Evolutionary conservation across 2,329 filamentous ascomycete species (phyloP).

Genomic region (Fusarium subglutinans): DNA sequence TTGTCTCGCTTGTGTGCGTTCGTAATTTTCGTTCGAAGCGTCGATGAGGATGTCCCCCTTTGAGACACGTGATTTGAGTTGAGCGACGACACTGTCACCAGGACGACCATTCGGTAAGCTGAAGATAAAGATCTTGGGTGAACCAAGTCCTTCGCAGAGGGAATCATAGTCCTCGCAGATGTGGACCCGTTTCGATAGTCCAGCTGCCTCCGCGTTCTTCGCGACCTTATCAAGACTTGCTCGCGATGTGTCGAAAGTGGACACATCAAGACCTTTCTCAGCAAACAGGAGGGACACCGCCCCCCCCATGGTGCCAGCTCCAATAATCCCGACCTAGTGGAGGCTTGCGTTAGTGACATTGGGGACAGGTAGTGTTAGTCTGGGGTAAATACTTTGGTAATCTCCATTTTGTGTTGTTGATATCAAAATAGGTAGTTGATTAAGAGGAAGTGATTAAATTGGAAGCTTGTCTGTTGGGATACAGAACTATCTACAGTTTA

Average conservation of each 20-base stretch:
- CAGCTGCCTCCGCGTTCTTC: slow-evolving; percentile 1
- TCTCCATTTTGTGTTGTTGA: not conserved
- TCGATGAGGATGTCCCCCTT: slow-evolving; percentile 74
- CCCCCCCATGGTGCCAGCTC: slow-evolving; percentile 19
- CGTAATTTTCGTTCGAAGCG: slow-evolving; percentile 73
- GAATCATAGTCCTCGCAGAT: slow-evolving; percentile 20
- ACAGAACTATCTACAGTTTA: not conserved
- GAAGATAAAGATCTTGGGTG: slow-evolving; percentile 29
- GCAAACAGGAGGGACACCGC: slow-evolving; percentile 10
- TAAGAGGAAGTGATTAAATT: not conserved
- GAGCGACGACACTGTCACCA: slow-evolving; percentile 3
- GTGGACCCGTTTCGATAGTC: slow-evolving; percentile 6
- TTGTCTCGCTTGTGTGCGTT: slow-evolving; percentile 71
- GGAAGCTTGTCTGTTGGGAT: not conserved
- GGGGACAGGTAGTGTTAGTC: no score
- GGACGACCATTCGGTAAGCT: slow-evolving; percentile 29
- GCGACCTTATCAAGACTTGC: slow-evolving; percentile 7
- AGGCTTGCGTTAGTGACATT: not conserved
- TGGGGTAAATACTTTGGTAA: slow-evolving; percentile 1
- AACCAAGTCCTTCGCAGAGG: slow-evolving; percentile 16
- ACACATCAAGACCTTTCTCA: slow-evolving; percentile 10
- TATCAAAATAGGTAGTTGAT: not conserved
- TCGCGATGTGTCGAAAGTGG: not conserved
- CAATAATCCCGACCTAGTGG: slow-evolving; percentile 16
- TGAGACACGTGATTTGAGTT: slow-evolving; percentile 55